Evolutionary conservation across 257 asterid species (phyloP).

Genomic region (Echites panduratus): DNA sequence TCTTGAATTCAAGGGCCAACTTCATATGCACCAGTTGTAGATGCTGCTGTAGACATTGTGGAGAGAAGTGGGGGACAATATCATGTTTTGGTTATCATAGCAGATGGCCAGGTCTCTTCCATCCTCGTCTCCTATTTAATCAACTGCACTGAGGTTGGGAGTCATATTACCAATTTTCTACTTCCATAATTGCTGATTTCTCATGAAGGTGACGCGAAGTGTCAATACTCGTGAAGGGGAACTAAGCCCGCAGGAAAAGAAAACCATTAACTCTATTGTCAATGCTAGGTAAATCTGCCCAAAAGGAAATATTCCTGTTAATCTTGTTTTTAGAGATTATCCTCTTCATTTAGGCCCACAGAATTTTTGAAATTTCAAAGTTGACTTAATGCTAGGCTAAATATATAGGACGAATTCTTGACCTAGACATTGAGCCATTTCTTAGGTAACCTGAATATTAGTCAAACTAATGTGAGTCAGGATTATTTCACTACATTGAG

Average conservation of each 20-base stretch:
- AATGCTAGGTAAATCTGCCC: slow-evolving; percentile 52
- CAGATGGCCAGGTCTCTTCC: slow-evolving; percentile 75
- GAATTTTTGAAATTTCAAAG: neutral
- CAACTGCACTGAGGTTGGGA: neutral
- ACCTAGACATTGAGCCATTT: neutral
- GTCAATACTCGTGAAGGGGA: slow-evolving; percentile 42
- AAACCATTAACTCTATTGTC: slow-evolving; percentile 59
- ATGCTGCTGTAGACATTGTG: slow-evolving; percentile 80
- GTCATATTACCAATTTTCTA: slow-evolving; percentile 15
- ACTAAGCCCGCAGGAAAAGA: slow-evolving; percentile 65
- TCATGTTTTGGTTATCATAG: slow-evolving; percentile 79
- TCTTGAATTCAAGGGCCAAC: slow-evolving; percentile 59
- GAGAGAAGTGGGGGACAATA: slow-evolving; percentile 79
- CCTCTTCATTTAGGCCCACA: neutral
- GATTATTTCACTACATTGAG: neutral
- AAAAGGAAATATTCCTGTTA: neutral
- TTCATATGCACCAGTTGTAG: slow-evolving; percentile 72
- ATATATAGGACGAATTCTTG: neutral
- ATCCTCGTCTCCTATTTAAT: neutral
- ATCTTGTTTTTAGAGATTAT: slow-evolving; percentile 8
- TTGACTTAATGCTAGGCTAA: neutral
- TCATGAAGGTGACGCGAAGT: slow-evolving; percentile 68
- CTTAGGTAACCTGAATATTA: neutral
- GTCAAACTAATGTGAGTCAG: neutral
- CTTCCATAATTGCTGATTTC: slow-evolving; percentile 13